A percentile compares a stretch with the other conserved stretches of the same genome.
Evolutionary conservation across 1,284 basidiomycete species (phyloP).

Genomic region (Cerrena zonata): DNA sequence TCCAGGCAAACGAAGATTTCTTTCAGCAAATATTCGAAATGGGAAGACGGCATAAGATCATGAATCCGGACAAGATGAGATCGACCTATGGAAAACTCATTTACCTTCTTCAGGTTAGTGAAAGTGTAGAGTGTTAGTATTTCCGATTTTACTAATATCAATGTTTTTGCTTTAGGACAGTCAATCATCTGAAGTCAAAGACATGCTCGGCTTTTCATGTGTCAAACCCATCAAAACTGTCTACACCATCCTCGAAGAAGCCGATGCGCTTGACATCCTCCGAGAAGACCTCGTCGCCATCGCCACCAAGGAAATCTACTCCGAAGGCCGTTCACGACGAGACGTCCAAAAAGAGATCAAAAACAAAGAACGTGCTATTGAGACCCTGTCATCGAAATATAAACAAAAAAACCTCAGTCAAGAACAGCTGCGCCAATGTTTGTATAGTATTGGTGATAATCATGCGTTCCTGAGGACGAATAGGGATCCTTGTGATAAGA

Average conservation of each 20-base stretch:
- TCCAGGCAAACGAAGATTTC: conserved; percentile 68
- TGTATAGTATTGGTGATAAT: conserved; percentile 81
- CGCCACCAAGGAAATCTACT: conserved; percentile 74
- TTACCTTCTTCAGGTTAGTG: conserved; percentile 67
- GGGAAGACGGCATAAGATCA: conserved; percentile 78
- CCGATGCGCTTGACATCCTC: conserved; percentile 59
- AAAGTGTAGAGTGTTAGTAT: background rate
- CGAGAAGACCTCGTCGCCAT: conserved; percentile 65
- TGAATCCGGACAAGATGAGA: conserved; percentile 83
- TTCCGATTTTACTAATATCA: conserved; percentile 1
- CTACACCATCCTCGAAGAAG: conserved; percentile 54
- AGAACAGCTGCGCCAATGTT: conserved; percentile 65
- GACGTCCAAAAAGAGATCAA: conserved; percentile 77
- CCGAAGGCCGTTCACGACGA: conserved; percentile 62
- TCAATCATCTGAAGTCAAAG: conserved; percentile 69
- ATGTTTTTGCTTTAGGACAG: conserved; percentile 50
- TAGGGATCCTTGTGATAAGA: conserved; percentile 75
- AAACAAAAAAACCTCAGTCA: conserved; percentile 49
- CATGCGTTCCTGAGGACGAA: conserved; percentile 77
- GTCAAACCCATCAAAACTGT: conserved; percentile 72
- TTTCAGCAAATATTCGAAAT: conserved; percentile 73
- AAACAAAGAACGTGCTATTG: conserved; percentile 74
- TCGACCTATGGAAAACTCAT: conserved; percentile 79
- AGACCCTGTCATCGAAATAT: conserved; percentile 60
- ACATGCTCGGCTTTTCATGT: conserved; percentile 69